Percentiles rank a stretch among this genome's conserved stretches.
Conservation (phyloP, 2,329 filamentous ascomycete genomes). For the Dendryphion nanum region DNA sequence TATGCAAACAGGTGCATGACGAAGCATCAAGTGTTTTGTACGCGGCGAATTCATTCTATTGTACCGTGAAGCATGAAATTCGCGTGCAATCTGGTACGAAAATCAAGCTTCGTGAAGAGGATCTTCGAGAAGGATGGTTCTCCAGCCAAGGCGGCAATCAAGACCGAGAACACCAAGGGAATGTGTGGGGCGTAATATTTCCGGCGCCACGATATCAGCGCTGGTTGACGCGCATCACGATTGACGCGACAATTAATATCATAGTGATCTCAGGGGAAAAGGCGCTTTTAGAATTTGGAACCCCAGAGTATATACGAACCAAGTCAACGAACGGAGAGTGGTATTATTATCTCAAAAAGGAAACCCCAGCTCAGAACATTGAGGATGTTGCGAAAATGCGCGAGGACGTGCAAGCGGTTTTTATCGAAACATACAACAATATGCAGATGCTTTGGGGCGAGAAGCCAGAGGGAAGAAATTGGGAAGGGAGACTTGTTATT, state of each 20-base stretch:
- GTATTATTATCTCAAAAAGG: no score
- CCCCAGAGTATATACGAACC: no score
- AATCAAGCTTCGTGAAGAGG: not conserved
- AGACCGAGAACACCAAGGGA: not conserved
- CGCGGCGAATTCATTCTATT: conserved; percentile 14
- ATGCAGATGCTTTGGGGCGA: conserved; percentile 4
- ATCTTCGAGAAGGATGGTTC: not conserved
- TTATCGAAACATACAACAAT: conserved; percentile 1
- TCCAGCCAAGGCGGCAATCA: not conserved
- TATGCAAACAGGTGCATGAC: conserved; percentile 14
- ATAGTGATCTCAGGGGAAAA: not conserved
- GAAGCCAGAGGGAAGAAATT: no score
- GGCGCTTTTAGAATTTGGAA: no score
- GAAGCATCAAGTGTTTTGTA: conserved; percentile 14
- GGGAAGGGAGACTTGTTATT: no score
- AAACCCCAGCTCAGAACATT: not conserved
- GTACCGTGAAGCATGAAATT: not conserved
- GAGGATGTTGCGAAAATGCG: conserved; percentile 1
- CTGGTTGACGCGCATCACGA: conserved; percentile 8
- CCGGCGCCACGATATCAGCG: conserved; percentile 8
- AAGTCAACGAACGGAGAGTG: no score
- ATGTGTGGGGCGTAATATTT: conserved; percentile 2
- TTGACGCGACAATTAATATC: conserved; percentile 5
- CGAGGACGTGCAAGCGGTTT: conserved; percentile 1
- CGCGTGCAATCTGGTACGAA: no score